Base-by-base conservation (phyloP, 129 eudicot genomes). In the Arctium minus region DNA sequence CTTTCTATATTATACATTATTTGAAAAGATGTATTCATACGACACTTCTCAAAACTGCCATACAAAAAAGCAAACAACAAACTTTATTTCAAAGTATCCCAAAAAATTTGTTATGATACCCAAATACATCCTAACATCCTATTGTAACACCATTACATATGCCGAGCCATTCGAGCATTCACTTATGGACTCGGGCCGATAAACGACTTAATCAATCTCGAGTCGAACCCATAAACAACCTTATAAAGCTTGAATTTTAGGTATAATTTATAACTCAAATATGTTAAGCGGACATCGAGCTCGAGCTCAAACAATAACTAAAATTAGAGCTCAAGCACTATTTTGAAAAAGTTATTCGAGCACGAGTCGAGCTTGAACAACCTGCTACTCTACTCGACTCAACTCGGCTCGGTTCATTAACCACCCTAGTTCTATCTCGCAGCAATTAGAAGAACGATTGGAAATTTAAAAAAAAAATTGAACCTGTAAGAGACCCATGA, bases 401-500 rank as follows among this genome's bases (percentile, higher is more conserved):
- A 4, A 37, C 40, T 37, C 6, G 5, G 3, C 40, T 37, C 40
- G 40, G 40, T 4, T 2, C 5, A 4, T 37, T 2, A 46, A 11
- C 56, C 1, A 46, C 17, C 4, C 2, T 46, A 10, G 17, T 44
- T 44, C 53, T 9, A 10, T 8, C 53, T 10, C 2, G 53, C 53
- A 44, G 13, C 6, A 9, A 46, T 46, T 46, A 11, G 56, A 46
- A 42, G 1, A 44, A 46, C 15, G 56, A 17, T 27, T 0, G 2
- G 10, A 83, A 27, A 69, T 27, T 44, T 32, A 2, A 56, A 2
- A 7, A 78, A 44, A 79, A 32, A 0, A 10, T 15, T 5, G 33
- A 53, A 91, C 98, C 93, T 95, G 97, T 87, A 95, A 86, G 76
- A 95, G 83, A 83, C 97, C 97, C 94, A 53, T 85, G 64, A 92